Evolutionary conservation across 2,329 filamentous ascomycete genomes (phyloP).

Genomic region (Hypocrella siamensis): DNA sequence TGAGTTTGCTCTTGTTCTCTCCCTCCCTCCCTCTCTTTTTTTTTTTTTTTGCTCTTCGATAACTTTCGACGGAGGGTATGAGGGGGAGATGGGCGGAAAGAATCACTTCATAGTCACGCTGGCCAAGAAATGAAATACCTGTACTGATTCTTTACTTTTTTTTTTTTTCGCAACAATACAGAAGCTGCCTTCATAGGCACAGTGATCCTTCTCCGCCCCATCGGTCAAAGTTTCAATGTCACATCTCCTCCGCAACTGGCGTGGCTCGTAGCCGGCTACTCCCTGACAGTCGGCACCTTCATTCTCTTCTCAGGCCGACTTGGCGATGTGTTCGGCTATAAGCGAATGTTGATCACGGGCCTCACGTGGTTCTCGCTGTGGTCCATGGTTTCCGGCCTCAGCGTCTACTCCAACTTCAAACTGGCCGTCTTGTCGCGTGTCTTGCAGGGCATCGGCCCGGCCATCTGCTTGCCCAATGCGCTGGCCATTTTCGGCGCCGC

Average conservation of each 20-base stretch:
- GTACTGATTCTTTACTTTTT: too few relatives aligned
- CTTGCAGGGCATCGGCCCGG: slow-evolving; percentile 45
- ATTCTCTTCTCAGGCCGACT: slow-evolving; percentile 40
- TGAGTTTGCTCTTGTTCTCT: too few relatives aligned
- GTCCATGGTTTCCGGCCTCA: slow-evolving; percentile 30
- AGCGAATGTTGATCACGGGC: slow-evolving; percentile 35
- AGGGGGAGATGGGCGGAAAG: too few relatives aligned
- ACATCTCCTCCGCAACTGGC: slow-evolving; percentile 26
- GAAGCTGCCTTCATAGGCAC: slow-evolving; percentile 17
- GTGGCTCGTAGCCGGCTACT: slow-evolving; percentile 44
- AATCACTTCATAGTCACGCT: too few relatives aligned
- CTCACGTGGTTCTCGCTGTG: slow-evolving; percentile 39
- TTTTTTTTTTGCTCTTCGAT: too few relatives aligned
- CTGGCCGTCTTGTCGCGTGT: slow-evolving; percentile 36
- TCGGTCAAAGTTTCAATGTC: slow-evolving; percentile 29
- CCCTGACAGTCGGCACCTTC: slow-evolving; percentile 38
- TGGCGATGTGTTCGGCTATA: slow-evolving; percentile 42
- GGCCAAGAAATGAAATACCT: too few relatives aligned
- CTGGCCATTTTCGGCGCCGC: slow-evolving; percentile 44
- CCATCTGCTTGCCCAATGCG: slow-evolving; percentile 46
- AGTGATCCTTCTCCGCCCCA: slow-evolving; percentile 30
- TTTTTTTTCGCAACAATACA: too few relatives aligned
- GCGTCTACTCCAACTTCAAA: slow-evolving; percentile 20
- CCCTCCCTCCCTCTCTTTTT: too few relatives aligned
- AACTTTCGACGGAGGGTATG: too few relatives aligned